phyloP scores from a whole-genome alignment of 352 stramenopile genomes.

The Phytophthora pini region DNA sequence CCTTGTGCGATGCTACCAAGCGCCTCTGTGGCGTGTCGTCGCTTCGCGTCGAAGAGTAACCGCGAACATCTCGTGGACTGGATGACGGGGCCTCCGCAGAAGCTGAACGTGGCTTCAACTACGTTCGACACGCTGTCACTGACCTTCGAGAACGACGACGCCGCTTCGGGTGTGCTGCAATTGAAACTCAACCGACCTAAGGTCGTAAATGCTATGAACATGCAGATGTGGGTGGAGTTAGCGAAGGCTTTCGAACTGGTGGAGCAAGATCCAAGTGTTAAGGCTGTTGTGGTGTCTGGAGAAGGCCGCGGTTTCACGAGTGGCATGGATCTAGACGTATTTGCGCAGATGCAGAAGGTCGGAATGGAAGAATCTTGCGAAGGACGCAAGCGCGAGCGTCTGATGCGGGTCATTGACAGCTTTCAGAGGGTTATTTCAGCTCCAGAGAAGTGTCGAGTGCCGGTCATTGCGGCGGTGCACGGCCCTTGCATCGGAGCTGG shows the following conservation, averaged over 20 bases:
- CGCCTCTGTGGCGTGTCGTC: conserved; percentile 4
- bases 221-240: conserved; percentile 91
- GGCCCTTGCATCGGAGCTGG: conserved; percentile 85
- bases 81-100: conserved; percentile 56
- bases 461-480: conserved; percentile 85
- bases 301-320: conserved; percentile 85
- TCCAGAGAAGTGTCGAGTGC: conserved; percentile 84
- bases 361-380: conserved; percentile 69
- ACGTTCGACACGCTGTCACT: conserved; percentile 68
- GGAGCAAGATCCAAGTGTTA: conserved; percentile 69
- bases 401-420: conserved; percentile 81
- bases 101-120: conserved; percentile 43
- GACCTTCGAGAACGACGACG: conserved; percentile 33
- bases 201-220: conserved; percentile 89
- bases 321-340: conserved; percentile 91
- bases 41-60: conserved; percentile 44
- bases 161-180: conserved; percentile 67
- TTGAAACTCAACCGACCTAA: conserved; percentile 86
- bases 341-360: conserved; percentile 78
- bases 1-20: conserved; percentile 1
- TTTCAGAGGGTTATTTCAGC: conserved; percentile 89
- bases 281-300: conserved; percentile 80
- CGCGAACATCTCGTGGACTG: conserved; percentile 54
- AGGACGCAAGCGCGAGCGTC: conserved; percentile 77
- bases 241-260: conserved; percentile 71